Base-by-base conservation (phyloP, 2,329 filamentous ascomycete species). In the Ceratocystis huliohia region DNA sequence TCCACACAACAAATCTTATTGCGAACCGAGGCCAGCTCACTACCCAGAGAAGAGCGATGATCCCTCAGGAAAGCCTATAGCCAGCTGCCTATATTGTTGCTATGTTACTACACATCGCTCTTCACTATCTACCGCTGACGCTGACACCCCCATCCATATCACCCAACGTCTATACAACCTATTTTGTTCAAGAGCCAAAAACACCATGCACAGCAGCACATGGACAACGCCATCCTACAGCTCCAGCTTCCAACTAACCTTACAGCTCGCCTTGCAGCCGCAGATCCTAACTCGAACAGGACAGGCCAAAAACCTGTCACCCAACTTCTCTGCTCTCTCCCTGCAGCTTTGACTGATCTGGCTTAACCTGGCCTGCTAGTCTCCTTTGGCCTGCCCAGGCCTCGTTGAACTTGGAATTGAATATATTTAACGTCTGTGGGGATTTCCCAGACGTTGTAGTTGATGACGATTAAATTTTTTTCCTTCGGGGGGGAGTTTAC, bases 211-310 rank as follows among this genome's bases (percentile, higher is more conserved):
- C 53, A 28, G 28, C 53, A 28, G 33, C 53, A 57, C 22, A 57
- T 57, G 1, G 53, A 57, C 53, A 57, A 57, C 53, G 22, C 53
- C 53, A 57, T 30, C 53, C 53, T 30, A 17, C 53, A 57, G 53
- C 28, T 57, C 17, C 22, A 56, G n/a, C 46, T 50, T 50, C n/a
- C 46, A 41, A 41, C 37, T 41, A 41, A 41, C 37, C 45, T 48
- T 48, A 48, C 45, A 48, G 45, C 45, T 48, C 17, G 7, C 46
- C 46, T 8, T 50, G 7, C n/a, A 50, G 46, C 46, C 6, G 46
- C 46, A 50, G 46, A 50, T 50, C 46, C 46, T 20, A 10, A 10
- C 46, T 25, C 3, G n/a, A 50, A 50, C 48, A 5, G 8, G 48
- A 15, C 48, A 10, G 25, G 20, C 48, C 48, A 53, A 53, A 53